Percentiles rank a stretch among this genome's conserved stretches.
Evolutionary conservation across 2,329 filamentous ascomycete genomes (phyloP).

Genomic region (Diaporthe humulicola): DNA sequence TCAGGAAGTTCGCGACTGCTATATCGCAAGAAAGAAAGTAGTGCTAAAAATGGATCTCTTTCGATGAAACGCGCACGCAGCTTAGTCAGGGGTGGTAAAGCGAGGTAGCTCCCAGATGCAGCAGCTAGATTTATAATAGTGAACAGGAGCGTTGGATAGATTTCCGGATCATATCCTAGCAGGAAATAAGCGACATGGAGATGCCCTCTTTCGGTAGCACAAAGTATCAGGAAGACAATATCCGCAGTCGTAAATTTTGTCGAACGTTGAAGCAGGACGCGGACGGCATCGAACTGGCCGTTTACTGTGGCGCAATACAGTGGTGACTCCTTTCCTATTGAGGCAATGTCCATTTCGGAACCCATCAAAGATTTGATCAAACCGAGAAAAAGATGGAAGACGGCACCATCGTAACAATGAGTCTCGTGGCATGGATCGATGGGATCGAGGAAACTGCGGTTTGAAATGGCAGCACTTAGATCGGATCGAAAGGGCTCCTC

Average conservation of each 20-base stretch:
- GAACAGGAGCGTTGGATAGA: neutral
- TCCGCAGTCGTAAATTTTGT: neutral
- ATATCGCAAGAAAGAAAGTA: no score
- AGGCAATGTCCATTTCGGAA: no score
- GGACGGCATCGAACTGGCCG: neutral
- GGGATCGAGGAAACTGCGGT: no score
- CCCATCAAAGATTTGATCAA: no score
- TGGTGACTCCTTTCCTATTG: neutral
- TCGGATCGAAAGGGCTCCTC: neutral
- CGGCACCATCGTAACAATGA: no score
- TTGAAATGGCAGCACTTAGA: no score
- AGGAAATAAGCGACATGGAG: neutral
- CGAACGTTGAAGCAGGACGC: neutral
- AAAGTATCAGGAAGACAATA: neutral
- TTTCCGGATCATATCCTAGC: neutral
- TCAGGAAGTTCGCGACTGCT: no score
- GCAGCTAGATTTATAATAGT: neutral
- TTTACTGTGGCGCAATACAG: neutral
- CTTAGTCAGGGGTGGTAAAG: no score
- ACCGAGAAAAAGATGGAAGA: no score
- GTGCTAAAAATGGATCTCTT: no score
- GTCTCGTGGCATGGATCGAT: no score
- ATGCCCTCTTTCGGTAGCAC: neutral
- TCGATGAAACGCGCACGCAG: no score
- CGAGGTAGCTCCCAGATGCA: neutral